Conservation (phyloP, 2,329 filamentous ascomycete genomes). For the Fusarium nelsonii region DNA sequence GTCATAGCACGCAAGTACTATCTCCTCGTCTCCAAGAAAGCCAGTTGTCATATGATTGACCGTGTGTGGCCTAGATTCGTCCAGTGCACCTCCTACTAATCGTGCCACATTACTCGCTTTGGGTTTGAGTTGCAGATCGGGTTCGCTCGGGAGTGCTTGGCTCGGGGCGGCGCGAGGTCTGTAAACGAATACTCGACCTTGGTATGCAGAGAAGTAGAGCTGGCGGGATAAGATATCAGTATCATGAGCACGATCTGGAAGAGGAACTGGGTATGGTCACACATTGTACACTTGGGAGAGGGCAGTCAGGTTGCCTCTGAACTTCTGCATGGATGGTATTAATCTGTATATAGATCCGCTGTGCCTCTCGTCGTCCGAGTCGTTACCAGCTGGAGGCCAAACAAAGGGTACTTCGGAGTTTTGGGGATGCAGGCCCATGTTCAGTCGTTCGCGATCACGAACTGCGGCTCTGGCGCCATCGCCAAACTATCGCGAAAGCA, state of each 20-base stretch:
- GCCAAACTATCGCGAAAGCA: conserved; percentile 53
- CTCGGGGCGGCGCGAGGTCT: conserved; percentile 60
- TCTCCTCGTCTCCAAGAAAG: conserved; percentile 76
- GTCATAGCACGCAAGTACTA: conserved; percentile 76
- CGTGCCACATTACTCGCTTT: conserved; percentile 56
- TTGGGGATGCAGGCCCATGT: conserved; percentile 41
- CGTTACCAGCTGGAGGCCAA: conserved; percentile 46
- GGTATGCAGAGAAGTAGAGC: conserved; percentile 73
- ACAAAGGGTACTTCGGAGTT: conserved; percentile 47
- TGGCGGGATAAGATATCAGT: conserved; percentile 45
- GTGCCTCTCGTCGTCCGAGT: conserved; percentile 43
- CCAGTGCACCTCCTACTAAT: conserved; percentile 65
- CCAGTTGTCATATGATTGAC: conserved; percentile 78
- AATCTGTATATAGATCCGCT: conserved; percentile 47
- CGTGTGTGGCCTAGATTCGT: conserved; percentile 65
- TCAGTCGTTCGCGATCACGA: conserved; percentile 53
- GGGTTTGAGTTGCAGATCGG: conserved; percentile 65
- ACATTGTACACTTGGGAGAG: conserved; percentile 70
- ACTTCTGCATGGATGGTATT: conserved; percentile 54
- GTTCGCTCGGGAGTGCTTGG: conserved; percentile 61
- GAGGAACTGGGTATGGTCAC: conserved; percentile 21
- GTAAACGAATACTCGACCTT: conserved; percentile 69
- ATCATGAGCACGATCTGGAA: conserved; percentile 3
- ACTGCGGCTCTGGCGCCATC: conserved; percentile 51
- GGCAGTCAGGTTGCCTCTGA: conserved; percentile 68